Evolutionary conservation across 2,329 filamentous ascomycete species (phyloP), one percentile per base, ranked within the genome.

Genomic region (Aureobasidium sp.): DNA sequence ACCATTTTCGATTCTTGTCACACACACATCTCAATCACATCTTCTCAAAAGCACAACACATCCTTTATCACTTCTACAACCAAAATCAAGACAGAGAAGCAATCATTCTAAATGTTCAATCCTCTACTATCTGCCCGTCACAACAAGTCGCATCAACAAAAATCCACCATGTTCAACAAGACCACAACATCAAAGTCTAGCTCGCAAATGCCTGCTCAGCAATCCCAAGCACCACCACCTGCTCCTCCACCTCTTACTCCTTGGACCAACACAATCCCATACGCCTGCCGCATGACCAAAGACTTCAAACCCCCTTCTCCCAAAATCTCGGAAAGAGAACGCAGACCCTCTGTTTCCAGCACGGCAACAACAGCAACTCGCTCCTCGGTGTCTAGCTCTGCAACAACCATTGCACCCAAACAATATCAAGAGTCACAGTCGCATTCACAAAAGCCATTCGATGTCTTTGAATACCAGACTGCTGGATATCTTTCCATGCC

Each of bases 401-500:
- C 53, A 24, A 45, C 39, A 6, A 47, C 53, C 1, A 22, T 45
- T 12, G 29, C 53, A 15, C n/a, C 39, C 27, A 29, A 40, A 2
- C 12, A 57, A 7, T 3, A n/a, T 2, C 19, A 3, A 11, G 24
- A 24, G 24, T 24, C 24, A 24, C 24, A 24, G 24, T 24, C 24
- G 24, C 24, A 24, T 2, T 24, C 22, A 47, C 29, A 47, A 45
- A 47, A 45, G 29, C 14, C 42, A 8, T 48, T 59, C 22, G 56
- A 59, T 42, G 33, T 59, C 3, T 59, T 59, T 24, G 56, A 59
- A 6, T 48, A 59, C 9, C 56, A 48, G 5, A 33, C 24, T 4
- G 56, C 56, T 9, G 56, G 56, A n/a, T 59, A 59, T 4, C 17
- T 59, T 0, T 59, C 56, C 14, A 59, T 48, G 56, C 44, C 56